Conservation (phyloP, 139 green algal genomes). For the Chloropicon primus region DNA sequence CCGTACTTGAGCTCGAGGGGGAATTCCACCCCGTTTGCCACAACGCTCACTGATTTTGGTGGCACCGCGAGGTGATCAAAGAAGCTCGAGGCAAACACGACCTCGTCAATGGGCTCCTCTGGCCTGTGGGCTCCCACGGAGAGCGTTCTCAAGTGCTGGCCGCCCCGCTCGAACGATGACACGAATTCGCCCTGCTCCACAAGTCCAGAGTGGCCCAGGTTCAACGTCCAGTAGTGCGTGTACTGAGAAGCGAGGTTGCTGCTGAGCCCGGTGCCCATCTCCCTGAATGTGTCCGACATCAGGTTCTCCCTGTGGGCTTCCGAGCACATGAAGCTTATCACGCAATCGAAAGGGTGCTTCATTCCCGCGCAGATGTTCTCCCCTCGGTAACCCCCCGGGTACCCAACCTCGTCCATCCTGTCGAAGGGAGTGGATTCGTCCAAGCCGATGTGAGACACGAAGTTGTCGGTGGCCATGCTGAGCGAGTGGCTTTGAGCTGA, state of each 20-base stretch:
- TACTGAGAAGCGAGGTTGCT: background rate
- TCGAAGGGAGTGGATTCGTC: background rate
- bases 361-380: background rate
- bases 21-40: background rate
- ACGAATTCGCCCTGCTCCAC: background rate
- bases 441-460: background rate
- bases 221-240: background rate
- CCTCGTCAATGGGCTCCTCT: background rate
- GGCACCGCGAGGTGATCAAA: background rate
- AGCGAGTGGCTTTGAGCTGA: background rate
- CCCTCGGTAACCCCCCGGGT: background rate
- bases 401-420: background rate
- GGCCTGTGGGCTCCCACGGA: background rate
- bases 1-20: background rate
- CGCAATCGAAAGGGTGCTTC: background rate
- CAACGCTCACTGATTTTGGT: background rate
- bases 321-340: background rate
- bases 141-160: background rate
- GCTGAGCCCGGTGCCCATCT: background rate
- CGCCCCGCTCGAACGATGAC: background rate
- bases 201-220: background rate
- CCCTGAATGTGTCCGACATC: background rate
- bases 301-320: background rate
- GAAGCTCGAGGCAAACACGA: background rate
- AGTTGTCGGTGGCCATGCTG: background rate